Evolutionary conservation across 257 asterid species (phyloP).

Genomic region (Thymus quinquecostatus): DNA sequence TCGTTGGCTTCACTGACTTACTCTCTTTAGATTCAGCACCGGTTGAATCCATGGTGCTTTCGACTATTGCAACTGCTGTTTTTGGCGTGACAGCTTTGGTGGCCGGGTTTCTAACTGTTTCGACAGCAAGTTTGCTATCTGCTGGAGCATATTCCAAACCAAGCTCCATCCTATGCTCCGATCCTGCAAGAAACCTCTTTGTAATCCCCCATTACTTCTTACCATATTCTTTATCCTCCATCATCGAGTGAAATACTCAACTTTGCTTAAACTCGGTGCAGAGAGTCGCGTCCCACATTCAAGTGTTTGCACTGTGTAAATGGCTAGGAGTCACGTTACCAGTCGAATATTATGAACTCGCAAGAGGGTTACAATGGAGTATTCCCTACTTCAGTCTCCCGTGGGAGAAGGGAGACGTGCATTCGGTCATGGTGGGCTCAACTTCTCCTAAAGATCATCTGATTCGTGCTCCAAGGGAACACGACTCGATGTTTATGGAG

Average conservation of each 20-base stretch:
- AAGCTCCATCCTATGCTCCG: slow-evolving; percentile 51
- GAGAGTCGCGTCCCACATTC: slow-evolving; percentile 90
- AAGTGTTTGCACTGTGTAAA: slow-evolving; percentile 73
- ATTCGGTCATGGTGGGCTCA: slow-evolving; percentile 54
- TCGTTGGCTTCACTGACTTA: background rate
- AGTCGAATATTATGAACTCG: slow-evolving; percentile 78
- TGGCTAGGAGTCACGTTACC: slow-evolving; percentile 86
- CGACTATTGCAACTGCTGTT: slow-evolving; percentile 67
- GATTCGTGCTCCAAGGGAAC: slow-evolving; percentile 39
- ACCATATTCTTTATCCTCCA: background rate
- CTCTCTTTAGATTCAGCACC: slow-evolving; percentile 76
- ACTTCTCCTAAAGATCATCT: slow-evolving; percentile 53
- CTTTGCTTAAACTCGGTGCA: slow-evolving; percentile 39
- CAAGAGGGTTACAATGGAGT: slow-evolving; percentile 88
- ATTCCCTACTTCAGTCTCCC: slow-evolving; percentile 88
- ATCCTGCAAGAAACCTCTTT: slow-evolving; percentile 79
- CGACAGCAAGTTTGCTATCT: slow-evolving; percentile 77
- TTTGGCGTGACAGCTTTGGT: slow-evolving; percentile 67
- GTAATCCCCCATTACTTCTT: slow-evolving; percentile 47
- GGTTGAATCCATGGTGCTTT: slow-evolving; percentile 57
- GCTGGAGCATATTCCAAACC: slow-evolving; percentile 69
- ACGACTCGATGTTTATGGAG: slow-evolving; percentile 40
- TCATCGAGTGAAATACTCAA: background rate
- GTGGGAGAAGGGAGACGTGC: slow-evolving; percentile 61
- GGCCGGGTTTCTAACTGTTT: slow-evolving; percentile 74